Evolutionary conservation across 148 eudicot genomes (phyloP), one percentile per base, ranked within the genome.

Genomic region (Euryodendron excelsum): DNA sequence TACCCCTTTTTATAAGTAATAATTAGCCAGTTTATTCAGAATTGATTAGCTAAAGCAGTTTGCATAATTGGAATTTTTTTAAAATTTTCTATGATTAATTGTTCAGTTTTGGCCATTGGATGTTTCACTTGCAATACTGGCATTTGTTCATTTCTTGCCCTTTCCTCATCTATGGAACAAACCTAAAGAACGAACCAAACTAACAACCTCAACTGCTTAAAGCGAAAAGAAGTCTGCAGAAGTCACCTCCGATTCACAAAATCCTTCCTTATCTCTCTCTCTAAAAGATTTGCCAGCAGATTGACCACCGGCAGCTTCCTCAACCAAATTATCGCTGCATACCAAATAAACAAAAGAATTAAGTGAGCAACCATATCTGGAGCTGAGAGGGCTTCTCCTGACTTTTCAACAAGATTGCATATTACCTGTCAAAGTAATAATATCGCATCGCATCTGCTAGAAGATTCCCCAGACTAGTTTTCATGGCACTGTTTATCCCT

Each of bases 351-450:
- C 72, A 80, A 39, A 76, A 77, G 4, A 74, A 30, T 44, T 25
- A 76, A 58, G 12, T 56, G 48, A 41, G 36, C 59, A 15, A 44
- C 30, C 44, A 45, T 44, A 62, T 58, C 7, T 77, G 66, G 62
- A 64, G 44, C 56, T 74, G 52, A 36, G 31, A 69, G 67, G 44
- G 53, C 65, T 48, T n/a, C 33, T 25, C 30, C 23, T 64, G 39
- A 39, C 12, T 78, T 37, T 69, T 44, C 53, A 55, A 67, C 61
- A 67, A 41, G 61, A 67, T 64, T 56, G 20, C 61, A 55, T 11
- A 5, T 31, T 82, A 96, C 96, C 99, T 96, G 85, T 96, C 97
- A 76, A 96, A 93, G 80, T 86, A 93, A 80, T 89, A 91, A 83
- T 96, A 96, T 33, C 90, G 85, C 53, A 96, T 78, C 56, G 82